phyloP scores from a whole-genome alignment of 768 basidiomycete genomes.

The Suillus luteus region DNA sequence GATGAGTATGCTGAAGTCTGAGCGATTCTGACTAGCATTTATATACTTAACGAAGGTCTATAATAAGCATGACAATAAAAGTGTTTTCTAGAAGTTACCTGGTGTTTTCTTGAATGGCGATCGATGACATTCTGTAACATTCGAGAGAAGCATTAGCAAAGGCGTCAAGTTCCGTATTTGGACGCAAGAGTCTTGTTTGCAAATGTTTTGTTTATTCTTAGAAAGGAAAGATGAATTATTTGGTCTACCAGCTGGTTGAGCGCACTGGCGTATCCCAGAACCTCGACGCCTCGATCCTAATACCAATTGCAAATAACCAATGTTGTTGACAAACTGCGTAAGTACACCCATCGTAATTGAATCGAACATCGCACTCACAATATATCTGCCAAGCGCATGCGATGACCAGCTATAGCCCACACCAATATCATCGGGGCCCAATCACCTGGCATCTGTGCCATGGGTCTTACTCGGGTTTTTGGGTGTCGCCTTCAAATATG shows the following conservation, averaged over 20 bases:
- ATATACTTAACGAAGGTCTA: not conserved
- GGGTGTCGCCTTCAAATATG: conserved; percentile 71
- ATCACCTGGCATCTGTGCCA: conserved; percentile 73
- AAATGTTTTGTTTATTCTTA: not conserved
- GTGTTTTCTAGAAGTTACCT: not conserved
- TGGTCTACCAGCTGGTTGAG: no score
- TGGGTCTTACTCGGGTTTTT: conserved; percentile 84
- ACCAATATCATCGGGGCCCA: no score
- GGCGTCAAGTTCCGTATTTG: not conserved
- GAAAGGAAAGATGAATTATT: not conserved
- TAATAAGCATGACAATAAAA: not conserved
- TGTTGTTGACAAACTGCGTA: no score
- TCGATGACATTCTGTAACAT: not conserved
- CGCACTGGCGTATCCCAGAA: no score
- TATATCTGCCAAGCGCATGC: no score
- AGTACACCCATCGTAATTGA: no score
- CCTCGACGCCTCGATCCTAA: no score
- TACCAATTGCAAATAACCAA: no score
- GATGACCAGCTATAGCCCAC: no score
- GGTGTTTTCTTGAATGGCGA: not conserved
- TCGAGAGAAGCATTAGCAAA: not conserved
- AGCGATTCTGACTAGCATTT: not conserved
- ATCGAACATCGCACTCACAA: no score
- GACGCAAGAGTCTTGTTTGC: not conserved
- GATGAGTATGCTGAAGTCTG: not conserved